Evolutionary conservation across 306 rosid species (phyloP).

Genomic region (Gastrolobium villosum): DNA sequence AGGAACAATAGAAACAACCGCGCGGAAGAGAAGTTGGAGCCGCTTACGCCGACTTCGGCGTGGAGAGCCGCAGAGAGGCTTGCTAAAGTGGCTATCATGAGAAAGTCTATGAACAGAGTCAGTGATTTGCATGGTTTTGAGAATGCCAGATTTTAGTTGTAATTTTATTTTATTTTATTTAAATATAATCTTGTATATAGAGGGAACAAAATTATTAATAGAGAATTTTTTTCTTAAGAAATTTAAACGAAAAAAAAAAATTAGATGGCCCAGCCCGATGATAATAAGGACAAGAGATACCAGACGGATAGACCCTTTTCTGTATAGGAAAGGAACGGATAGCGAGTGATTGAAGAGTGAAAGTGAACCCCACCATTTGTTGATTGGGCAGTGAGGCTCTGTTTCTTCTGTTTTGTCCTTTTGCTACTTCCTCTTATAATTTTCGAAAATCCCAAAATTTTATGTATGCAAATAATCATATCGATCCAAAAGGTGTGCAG

Average conservation of each 20-base stretch:
- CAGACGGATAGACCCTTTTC: conserved; percentile 76
- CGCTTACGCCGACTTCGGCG: conserved; percentile 93
- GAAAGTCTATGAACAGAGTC: conserved; percentile 97
- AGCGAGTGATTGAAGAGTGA: conserved; percentile 46
- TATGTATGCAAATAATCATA: conserved; percentile 30
- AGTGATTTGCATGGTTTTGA: conserved; percentile 98
- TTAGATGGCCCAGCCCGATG: conserved; percentile 58
- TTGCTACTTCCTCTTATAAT: background rate
- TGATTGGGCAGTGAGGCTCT: conserved; percentile 45
- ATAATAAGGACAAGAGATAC: conserved; percentile 61
- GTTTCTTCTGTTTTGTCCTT: conserved; percentile 55
- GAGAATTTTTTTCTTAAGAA: conserved; percentile 13
- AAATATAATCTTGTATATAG: conserved; percentile 56
- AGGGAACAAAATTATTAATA: conserved; percentile 37
- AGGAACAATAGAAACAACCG: conserved; percentile 40
- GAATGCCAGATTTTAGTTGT: conserved; percentile 91
- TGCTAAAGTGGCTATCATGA: conserved; percentile 95
- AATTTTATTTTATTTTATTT: background rate
- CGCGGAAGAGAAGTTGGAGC: conserved; percentile 72
- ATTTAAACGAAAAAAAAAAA: background rate
- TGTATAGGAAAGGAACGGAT: conserved; percentile 55
- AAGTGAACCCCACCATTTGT: conserved; percentile 45
- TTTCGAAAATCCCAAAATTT: conserved; percentile 45
- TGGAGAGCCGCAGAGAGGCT: conserved; percentile 96
- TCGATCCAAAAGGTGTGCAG: conserved; percentile 6